Conservation (phyloP, 2,329 filamentous ascomycete species). For the Sclerotinia spermophila region DNA sequence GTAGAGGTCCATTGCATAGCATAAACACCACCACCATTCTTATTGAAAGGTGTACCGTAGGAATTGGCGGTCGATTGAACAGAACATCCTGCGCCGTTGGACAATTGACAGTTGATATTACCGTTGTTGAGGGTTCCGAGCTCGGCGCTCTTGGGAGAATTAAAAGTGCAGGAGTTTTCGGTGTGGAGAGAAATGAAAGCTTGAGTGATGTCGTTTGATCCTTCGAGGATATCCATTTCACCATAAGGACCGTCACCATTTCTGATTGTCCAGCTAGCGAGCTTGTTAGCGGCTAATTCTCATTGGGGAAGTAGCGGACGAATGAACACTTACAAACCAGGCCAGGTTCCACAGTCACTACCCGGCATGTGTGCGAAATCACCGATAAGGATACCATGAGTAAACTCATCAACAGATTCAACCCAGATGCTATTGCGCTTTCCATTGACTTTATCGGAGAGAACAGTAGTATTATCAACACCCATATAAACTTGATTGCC, state of each 20-base stretch:
- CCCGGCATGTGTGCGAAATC: constrained; percentile 71
- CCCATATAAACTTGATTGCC: constrained; percentile 55
- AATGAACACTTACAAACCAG: constrained; percentile 50
- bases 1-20: constrained; percentile 54
- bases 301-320: constrained; percentile 4
- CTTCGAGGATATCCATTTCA: constrained; percentile 43
- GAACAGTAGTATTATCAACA: constrained; percentile 28
- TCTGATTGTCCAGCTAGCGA: constrained; percentile 27
- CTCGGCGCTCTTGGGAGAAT: constrained; percentile 18
- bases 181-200: constrained; percentile 29
- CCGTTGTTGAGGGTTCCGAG: constrained; percentile 36
- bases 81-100: constrained; percentile 42
- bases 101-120: constrained; percentile 39
- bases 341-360: constrained; percentile 71
- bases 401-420: constrained; percentile 59
- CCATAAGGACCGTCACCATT: constrained; percentile 27
- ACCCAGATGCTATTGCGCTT: constrained; percentile 60
- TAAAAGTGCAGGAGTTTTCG: constrained; percentile 23
- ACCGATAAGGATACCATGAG: constrained; percentile 64
- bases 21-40: constrained; percentile 47
- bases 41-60: constrained; percentile 31
- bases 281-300: not conserved
- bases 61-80: constrained; percentile 38
- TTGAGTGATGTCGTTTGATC: constrained; percentile 51
- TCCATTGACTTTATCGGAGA: constrained; percentile 36